phyloP scores from a whole-genome alignment of 176 grass and related monocot genomes.

The Oryza longistaminata region DNA sequence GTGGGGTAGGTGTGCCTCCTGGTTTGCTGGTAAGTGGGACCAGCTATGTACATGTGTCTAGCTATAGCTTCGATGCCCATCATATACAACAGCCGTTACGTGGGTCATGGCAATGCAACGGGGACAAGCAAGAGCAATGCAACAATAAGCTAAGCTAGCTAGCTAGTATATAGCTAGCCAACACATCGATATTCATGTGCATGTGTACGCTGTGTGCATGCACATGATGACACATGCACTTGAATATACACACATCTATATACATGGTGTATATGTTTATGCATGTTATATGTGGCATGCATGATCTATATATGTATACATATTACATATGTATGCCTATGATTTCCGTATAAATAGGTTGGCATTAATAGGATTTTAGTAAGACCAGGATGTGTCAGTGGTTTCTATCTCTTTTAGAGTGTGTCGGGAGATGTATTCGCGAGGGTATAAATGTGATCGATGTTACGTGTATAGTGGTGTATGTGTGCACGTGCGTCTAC shows the following conservation, averaged over 20 bases:
- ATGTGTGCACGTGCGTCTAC: too few species aligned
- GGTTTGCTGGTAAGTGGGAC: slow-evolving; percentile 32
- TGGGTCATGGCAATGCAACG: slow-evolving; percentile 34
- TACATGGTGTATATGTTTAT: too few species aligned
- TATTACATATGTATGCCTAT: not conserved
- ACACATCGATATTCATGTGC: not conserved
- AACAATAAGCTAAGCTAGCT: not conserved
- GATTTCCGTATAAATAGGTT: too few species aligned
- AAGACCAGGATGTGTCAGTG: too few species aligned
- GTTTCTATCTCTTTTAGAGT: too few species aligned
- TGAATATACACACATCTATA: too few species aligned
- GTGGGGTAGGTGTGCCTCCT: slow-evolving; percentile 30
- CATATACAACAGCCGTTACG: slow-evolving; percentile 29
- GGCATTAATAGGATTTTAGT: too few species aligned
- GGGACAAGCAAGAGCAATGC: slow-evolving; percentile 49
- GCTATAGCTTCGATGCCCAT: not conserved
- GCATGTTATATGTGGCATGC: not conserved
- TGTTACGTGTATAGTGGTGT: too few species aligned
- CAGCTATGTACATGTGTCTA: not conserved
- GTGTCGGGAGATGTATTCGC: too few species aligned
- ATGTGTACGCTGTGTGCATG: not conserved
- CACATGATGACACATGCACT: slow-evolving; percentile 35
- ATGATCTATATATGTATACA: not conserved
- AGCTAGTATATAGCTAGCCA: too few species aligned
- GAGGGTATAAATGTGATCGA: too few species aligned